These are phyloP conservation scores for Botryotinia calthae DNA, from an alignment of 2,329 filamentous ascomycete genomes.

Conservation along the genomic window DNA sequence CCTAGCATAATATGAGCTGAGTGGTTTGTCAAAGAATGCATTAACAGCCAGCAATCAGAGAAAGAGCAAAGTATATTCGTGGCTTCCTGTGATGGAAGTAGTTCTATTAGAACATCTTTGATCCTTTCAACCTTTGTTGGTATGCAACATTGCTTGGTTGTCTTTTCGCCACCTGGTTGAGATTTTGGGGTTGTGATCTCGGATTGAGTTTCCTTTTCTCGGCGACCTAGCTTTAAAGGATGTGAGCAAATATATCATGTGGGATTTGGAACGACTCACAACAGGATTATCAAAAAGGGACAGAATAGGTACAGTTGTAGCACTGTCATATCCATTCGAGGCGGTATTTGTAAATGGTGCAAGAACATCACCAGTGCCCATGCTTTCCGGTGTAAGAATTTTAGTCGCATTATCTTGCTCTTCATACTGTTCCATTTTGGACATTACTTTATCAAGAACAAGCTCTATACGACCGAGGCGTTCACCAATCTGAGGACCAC, in stretches of 20 bases:
- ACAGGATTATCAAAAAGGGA: conserved; percentile 36
- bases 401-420: conserved; percentile 33
- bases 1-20: conserved; percentile 12
- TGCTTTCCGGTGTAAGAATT: conserved; percentile 35
- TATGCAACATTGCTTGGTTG: conserved; percentile 25
- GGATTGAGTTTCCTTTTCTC: conserved; percentile 25
- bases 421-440: conserved; percentile 35
- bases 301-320: conserved; percentile 31
- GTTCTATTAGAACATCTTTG: conserved; percentile 32
- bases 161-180: conserved; percentile 17
- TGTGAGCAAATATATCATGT: neutral
- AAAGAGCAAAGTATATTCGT: conserved; percentile 30
- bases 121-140: conserved; percentile 33
- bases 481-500: conserved; percentile 34
- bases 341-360: conserved; percentile 27
- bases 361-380: conserved; percentile 33
- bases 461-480: conserved; percentile 36
- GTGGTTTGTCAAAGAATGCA: conserved; percentile 29
- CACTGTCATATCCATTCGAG: conserved; percentile 23
- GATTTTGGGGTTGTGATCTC: conserved; percentile 30
- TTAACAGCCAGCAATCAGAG: conserved; percentile 33
- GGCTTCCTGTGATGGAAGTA: conserved; percentile 36
- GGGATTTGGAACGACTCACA: conserved; percentile 25
- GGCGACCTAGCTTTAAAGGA: conserved; percentile 30
- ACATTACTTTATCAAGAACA: conserved; percentile 34